Conservation (phyloP, 164 flowering plant species). For the Chimonanthus praecox region DNA sequence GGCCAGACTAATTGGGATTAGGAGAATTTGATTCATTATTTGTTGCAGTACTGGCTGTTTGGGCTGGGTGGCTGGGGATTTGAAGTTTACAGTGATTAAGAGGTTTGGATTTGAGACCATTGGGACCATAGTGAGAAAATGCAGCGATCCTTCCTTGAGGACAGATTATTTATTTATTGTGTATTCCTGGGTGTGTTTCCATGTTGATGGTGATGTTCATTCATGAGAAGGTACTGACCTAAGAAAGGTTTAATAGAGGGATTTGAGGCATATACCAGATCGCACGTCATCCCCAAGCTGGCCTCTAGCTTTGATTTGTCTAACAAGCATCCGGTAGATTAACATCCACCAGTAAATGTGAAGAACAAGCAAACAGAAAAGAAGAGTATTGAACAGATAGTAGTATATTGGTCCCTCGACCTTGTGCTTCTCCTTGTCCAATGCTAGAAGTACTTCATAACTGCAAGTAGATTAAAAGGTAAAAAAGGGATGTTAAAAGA, state of each 20-base stretch:
- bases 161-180: no score
- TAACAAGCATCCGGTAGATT: constrained; percentile 85
- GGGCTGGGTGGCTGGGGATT: not conserved
- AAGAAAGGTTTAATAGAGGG: no score
- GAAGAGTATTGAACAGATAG: constrained; percentile 75
- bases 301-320: constrained; percentile 82
- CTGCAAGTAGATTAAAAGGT: constrained; percentile 29
- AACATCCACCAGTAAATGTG: constrained; percentile 90
- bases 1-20: no score
- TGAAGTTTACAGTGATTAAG: no score
- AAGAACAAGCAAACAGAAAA: constrained; percentile 75
- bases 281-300: constrained; percentile 83
- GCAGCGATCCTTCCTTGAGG: not conserved
- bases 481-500: not conserved
- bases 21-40: no score
- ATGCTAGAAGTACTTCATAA: constrained; percentile 58
- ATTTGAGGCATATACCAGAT: constrained; percentile 51
- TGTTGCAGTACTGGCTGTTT: no score
- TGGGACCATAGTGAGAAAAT: not conserved
- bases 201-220: not conserved
- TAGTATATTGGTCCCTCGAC: constrained; percentile 77
- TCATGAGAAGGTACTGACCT: not conserved
- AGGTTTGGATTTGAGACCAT: no score
- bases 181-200: not conserved
- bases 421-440: constrained; percentile 66